Evolutionary conservation across 2,329 filamentous ascomycete genomes (phyloP).

Genomic region (Byssochlamys sp.): DNA sequence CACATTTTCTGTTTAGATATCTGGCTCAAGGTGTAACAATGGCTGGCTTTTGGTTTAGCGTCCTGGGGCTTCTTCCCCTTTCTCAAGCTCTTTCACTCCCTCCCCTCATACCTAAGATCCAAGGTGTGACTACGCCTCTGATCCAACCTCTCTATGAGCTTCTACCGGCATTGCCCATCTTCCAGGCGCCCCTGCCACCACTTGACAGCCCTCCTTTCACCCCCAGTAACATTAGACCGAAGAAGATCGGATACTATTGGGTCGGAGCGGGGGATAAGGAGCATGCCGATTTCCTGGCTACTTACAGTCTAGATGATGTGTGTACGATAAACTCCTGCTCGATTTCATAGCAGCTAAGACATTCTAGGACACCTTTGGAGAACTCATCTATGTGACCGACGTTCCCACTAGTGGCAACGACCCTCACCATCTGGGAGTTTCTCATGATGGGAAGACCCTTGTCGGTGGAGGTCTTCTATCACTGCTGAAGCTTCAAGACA

Average conservation of each 20-base stretch:
- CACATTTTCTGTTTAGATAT: background rate
- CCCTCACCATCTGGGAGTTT: constrained; percentile 50
- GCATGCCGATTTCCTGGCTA: constrained; percentile 51
- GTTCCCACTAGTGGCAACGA: constrained; percentile 51
- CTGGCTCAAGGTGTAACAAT: background rate
- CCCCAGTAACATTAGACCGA: constrained; percentile 49
- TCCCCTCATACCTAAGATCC: constrained; percentile 50
- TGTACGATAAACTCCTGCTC: constrained; percentile 8
- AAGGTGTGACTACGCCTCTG: constrained; percentile 51
- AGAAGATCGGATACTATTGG: constrained; percentile 60
- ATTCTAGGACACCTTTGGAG: constrained; percentile 49
- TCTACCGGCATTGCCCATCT: constrained; percentile 47
- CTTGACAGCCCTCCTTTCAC: constrained; percentile 46
- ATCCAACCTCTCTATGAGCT: constrained; percentile 21
- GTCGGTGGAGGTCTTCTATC: constrained; percentile 51
- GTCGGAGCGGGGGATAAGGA: constrained; percentile 51
- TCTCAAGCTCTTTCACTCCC: constrained; percentile 32
- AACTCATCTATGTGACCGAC: constrained; percentile 49
- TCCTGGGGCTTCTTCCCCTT: constrained; percentile 12
- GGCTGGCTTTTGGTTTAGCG: background rate
- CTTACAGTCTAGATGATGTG: constrained; percentile 51
- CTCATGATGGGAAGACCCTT: constrained; percentile 48
- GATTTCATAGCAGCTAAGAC: constrained; percentile 1
- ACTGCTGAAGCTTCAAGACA: constrained; percentile 51
- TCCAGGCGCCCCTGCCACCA: constrained; percentile 52